Base-by-base conservation (phyloP, 2,329 filamentous ascomycete species). In the Pseudocercospora pini-densiflorae region DNA sequence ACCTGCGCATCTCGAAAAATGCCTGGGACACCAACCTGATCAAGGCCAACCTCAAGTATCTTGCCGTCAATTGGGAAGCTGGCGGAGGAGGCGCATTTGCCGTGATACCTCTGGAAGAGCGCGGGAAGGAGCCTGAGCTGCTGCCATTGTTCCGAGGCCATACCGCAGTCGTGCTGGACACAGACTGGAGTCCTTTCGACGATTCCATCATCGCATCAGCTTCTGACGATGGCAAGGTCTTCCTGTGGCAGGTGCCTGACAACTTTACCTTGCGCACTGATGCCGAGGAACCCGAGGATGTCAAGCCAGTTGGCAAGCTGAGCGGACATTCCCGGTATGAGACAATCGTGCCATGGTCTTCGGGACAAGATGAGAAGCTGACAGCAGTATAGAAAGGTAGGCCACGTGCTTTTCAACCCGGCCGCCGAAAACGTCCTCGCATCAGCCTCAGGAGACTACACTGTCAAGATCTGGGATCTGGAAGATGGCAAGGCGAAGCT, bases 21-120 rank as follows among this genome's bases (percentile, higher is more conserved):
- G 95, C 95, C 63, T 99, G 95, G 95, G 95, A 99, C 81, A 97
- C 94, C 77, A 99, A 99, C 84, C 85, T 99, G 77, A 88, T 98
- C 83, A 98, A 98, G 90, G 95, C 89, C 79, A 99, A 99, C 81
- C 94, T 95, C 59, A 90, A 97, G 81, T 98, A 95, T 80, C 87
- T 99, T 74, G 91, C 95, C 5, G 94, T 99, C 83, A 99, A 99
- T 86, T 99, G 95, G 95, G 94, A 99, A 82, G 87, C 95, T 45
- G 92, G 93, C 79, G 95, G 95, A 70, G 95, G 95, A 76, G 95
- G 95, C 78, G 94, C 95, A 74, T 98, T 99, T 78, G 95, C 95
- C 63, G 94, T 99, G 73, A 93, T 99, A 73, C 95, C 95, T 67
- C 81, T 97, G 75, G 88, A 90, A 73, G 94, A 99, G 86, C 90